Evolutionary conservation across 192 early-diverging fungal species (phyloP).

Genomic region (Entomortierella parvispora): DNA sequence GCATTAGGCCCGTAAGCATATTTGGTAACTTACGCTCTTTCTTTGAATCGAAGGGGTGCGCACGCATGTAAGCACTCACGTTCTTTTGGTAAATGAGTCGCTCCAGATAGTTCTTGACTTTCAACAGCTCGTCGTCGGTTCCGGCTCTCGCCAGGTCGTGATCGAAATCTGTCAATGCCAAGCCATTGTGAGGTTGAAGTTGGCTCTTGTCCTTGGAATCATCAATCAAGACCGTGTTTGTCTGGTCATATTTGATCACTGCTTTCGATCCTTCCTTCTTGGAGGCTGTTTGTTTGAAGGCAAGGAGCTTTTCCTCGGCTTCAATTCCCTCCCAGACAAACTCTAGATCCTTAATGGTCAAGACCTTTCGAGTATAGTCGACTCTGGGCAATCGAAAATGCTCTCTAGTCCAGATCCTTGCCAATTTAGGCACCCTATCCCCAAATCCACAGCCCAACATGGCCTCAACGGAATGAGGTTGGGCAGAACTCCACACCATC

Average conservation of each 20-base stretch:
- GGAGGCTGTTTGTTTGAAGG: background rate
- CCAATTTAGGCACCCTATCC: conserved; percentile 52
- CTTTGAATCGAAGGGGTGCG: conserved; percentile 48
- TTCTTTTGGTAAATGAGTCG: conserved; percentile 53
- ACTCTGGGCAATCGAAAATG: conserved; percentile 56
- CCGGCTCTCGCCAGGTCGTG: conserved; percentile 2
- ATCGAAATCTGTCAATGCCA: conserved; percentile 56
- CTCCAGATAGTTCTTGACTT: conserved; percentile 56
- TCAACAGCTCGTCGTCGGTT: conserved; percentile 54
- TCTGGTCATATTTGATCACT: conserved; percentile 39
- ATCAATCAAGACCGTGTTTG: conserved; percentile 64
- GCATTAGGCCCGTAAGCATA: too few species aligned
- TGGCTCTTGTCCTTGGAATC: conserved; percentile 59
- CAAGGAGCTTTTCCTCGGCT: conserved; percentile 4
- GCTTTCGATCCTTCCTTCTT: background rate
- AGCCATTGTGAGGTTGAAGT: conserved; percentile 61
- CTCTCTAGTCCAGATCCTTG: conserved; percentile 69
- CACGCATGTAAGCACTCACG: conserved; percentile 60
- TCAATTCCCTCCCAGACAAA: conserved; percentile 62
- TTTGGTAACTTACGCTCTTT: background rate
- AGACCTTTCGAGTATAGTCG: conserved; percentile 54
- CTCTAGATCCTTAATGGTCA: conserved; percentile 73
- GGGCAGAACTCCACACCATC: conserved; percentile 82
- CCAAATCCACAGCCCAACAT: conserved; percentile 35
- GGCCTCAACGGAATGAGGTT: conserved; percentile 60